Evolutionary conservation across 192 early-diverging fungal genomes (phyloP), one percentile per base, ranked within the genome.

Genomic region (Phlyctochytrium arcticum): DNA sequence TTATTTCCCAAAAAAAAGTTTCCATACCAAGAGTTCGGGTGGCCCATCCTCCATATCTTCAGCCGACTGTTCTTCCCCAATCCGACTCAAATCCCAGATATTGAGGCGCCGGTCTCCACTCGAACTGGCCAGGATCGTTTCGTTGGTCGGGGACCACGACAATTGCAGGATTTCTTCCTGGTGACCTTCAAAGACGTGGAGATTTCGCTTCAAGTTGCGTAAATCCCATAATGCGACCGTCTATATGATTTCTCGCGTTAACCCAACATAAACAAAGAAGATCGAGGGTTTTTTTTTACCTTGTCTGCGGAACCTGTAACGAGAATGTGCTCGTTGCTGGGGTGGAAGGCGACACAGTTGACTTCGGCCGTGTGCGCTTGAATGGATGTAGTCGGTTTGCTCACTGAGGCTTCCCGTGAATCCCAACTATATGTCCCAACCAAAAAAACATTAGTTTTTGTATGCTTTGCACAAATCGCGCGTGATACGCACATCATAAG

Each of bases 11-110:
- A 9, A 21, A 51, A 24, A 17, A n/a, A 12, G 27, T 12, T 23
- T 30, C 23, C 60, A 59, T 78, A 89, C 88, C 80, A 99, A 79
- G 35, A 99, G 82, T 69, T 99, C 96, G 6, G 96, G 94, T 31
- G 94, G 95, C 7, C 95, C 95, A 68, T 96, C 93, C 71, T 96
- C 95, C n/a, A 92, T 91, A 77, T 99, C 95, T 68, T 97, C 92
- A 6, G 92, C 78, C 0, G 89, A 85, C 75, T 95, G 94, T 71
- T 96, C 94, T 62, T 94, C 90, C 48, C 94, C 96, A 68, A 99
- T 97, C 21, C 92, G 80, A 49, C 85, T 87, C 64, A 96, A 64
- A 67, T 99, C 96, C 96, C 96, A 99, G 10, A 99, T 87, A 59
- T 91, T 88, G 56, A 97, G 83, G 17, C 96, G 78, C 30, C 94